Conservation (phyloP, 768 basidiomycete genomes). For the Clavulina sp. region DNA sequence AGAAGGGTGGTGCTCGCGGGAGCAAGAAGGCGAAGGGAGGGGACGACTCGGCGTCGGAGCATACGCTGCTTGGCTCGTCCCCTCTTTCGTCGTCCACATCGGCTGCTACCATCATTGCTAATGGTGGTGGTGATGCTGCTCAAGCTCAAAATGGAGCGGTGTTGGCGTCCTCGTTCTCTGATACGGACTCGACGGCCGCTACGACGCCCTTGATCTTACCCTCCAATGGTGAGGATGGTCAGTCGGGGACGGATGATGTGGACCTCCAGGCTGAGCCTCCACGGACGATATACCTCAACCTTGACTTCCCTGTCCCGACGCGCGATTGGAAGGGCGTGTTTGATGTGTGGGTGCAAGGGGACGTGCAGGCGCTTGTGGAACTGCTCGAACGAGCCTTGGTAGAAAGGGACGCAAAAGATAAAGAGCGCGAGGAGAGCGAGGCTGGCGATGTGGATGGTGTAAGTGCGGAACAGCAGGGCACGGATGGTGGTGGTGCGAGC, state of each 20-base stretch:
- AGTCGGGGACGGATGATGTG: neutral
- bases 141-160: neutral
- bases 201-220: neutral
- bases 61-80: no score
- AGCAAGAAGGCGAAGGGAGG: no score
- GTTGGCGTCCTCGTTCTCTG: neutral
- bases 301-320: slow-evolving; percentile 71
- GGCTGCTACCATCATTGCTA: no score
- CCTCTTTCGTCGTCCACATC: no score
- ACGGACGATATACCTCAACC: slow-evolving; percentile 63
- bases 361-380: slow-evolving; percentile 35
- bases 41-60: no score
- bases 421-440: neutral
- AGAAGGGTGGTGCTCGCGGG: neutral
- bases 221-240: neutral
- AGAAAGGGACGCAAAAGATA: slow-evolving; percentile 6
- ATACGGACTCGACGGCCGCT: slow-evolving; percentile 19
- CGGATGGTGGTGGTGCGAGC: neutral
- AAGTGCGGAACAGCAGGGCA: neutral
- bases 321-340: slow-evolving; percentile 84
- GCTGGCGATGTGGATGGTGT: neutral
- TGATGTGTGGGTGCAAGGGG: slow-evolving; percentile 78
- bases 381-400: slow-evolving; percentile 3
- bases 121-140: no score
- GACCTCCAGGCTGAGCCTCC: slow-evolving; percentile 13